Evolutionary conservation across 176 grass and related monocot species (phyloP), one percentile per base, ranked within the genome.

Genomic region (Musa itinerans): DNA sequence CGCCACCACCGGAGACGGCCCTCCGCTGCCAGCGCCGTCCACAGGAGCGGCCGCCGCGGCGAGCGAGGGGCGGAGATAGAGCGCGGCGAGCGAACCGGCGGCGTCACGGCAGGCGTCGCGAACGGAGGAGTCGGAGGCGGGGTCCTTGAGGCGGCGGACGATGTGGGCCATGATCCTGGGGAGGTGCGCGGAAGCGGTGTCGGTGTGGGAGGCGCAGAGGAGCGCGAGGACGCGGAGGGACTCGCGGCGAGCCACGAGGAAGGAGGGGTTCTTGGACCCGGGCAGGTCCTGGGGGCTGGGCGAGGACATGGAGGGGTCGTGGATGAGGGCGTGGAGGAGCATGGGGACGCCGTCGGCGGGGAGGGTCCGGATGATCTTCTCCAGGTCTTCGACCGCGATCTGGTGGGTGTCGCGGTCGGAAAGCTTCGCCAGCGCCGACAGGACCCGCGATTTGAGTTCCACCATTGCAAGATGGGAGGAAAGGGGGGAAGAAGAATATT

Each of bases 331-430:
- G 75, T 94, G 81, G 49, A 98, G 84, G 19, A 99, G 83, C 84
- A 99, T 93, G 10, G 90, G 90, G 55, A 99, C 82, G 75, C 88
- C 90, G 56, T 93, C 88, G 1, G 90, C 51, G 11, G 90, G 90
- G 74, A 85, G 82, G 53, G 88, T 76, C 11, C 88, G 86, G 78
- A 98, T 93, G 73, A 98, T 81, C 78, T 85, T 85, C 23, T 98
- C 90, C 17, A 98, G 94, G 29, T 98, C 90, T 50, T 98, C 90
- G 20, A 89, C 81, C 80, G 86, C 90, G 84, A 98, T 91, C 69
- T 98, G 94, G 67, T 98, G 94, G 50, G 94, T 93, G 80, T 98
- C 94, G 50, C 90, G 90, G 82, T 99, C 88, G 75, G 90, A 91
- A 57, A 99, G 88, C 84, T 99, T 99, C 54, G 86, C 72, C 10